These are phyloP conservation scores for Podaxis pistillaris DNA, from an alignment of 768 basidiomycete species.

Conservation along the genomic window DNA sequence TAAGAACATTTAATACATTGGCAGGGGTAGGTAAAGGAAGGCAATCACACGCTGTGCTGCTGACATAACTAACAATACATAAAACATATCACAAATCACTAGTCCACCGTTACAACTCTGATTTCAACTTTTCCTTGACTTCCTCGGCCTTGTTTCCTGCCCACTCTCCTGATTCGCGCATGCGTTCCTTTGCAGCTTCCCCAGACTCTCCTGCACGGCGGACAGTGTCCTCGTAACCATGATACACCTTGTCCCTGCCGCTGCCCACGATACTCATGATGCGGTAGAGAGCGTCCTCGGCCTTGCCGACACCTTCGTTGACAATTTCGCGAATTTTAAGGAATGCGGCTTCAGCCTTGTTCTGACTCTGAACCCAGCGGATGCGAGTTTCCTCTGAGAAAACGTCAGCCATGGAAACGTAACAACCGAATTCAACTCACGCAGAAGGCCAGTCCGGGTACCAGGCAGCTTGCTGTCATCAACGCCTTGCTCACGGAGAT, in stretches of 20 bases:
- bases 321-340: constrained; percentile 64
- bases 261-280: constrained; percentile 48
- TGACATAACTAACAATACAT: constrained; percentile 10
- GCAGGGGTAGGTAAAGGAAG: not conserved
- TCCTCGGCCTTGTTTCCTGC: not conserved
- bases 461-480: constrained; percentile 67
- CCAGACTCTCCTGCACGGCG: not conserved
- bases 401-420: not conserved
- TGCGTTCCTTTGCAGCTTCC: not conserved
- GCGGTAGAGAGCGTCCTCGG: constrained; percentile 70
- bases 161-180: not conserved
- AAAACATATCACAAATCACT: not conserved
- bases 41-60: constrained; percentile 12
- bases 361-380: constrained; percentile 70
- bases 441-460: constrained; percentile 73
- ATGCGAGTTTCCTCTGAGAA: constrained; percentile 70
- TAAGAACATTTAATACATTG: constrained; percentile 3
- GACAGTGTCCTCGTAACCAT: constrained; percentile 20
- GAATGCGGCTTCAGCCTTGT: constrained; percentile 55
- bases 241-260: constrained; percentile 29
- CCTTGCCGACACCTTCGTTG: constrained; percentile 63
- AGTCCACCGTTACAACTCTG: constrained; percentile 21
- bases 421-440: constrained; percentile 32
- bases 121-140: constrained; percentile 13
- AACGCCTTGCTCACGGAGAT: constrained; percentile 75